phyloP scores from a whole-genome alignment of 331 rosid species.

The Malus hybrid region DNA sequence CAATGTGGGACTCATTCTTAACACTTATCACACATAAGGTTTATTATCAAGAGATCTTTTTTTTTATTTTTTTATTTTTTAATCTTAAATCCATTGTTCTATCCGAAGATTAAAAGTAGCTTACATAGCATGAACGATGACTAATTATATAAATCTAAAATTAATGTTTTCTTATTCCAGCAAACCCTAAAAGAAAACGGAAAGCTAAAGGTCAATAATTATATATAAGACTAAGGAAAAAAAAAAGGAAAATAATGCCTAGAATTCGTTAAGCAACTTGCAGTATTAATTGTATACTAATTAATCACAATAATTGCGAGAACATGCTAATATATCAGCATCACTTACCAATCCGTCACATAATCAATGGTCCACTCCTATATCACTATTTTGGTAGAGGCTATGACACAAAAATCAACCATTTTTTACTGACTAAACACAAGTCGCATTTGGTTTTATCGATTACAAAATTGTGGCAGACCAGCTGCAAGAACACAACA shows the following conservation, averaged over 20 bases:
- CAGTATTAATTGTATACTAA: background rate
- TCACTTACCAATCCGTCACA: background rate
- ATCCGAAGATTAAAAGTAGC: too few relatives aligned
- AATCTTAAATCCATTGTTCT: too few relatives aligned
- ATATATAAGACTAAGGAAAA: background rate
- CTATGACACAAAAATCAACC: background rate
- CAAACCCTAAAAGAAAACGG: background rate
- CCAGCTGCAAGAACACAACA: background rate
- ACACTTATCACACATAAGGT: too few relatives aligned
- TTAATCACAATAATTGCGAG: background rate
- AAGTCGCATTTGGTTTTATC: background rate
- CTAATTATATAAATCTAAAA: background rate
- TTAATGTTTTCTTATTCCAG: background rate
- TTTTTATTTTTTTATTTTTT: too few relatives aligned
- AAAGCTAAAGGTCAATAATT: background rate
- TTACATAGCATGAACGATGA: background rate
- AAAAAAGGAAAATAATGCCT: background rate
- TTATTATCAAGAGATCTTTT: too few relatives aligned
- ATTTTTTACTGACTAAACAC: background rate
- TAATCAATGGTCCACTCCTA: background rate
- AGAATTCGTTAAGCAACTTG: background rate
- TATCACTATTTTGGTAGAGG: background rate
- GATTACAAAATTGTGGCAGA: conserved; percentile 7
- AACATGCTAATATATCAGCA: background rate
- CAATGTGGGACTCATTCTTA: too few relatives aligned